phyloP scores from a whole-genome alignment of 805 yeast genomes.

The Saitoella complicata region DNA sequence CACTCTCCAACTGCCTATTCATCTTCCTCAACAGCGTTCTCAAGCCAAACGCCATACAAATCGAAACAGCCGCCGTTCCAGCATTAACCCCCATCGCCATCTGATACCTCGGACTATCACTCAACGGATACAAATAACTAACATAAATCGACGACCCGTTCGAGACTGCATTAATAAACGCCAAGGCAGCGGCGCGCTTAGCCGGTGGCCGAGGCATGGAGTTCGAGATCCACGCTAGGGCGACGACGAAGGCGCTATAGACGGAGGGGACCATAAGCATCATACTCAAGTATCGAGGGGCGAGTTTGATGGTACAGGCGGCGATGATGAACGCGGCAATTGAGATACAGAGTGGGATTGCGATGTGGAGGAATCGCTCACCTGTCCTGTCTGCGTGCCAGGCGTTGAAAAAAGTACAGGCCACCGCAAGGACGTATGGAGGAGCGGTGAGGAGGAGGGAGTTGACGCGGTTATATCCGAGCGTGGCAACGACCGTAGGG shows the following conservation, averaged over 20 bases:
- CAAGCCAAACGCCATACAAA: too few relatives aligned
- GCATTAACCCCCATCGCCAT: conserved; percentile 3
- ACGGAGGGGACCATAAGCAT: conserved; percentile 34
- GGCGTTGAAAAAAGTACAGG: conserved; percentile 10
- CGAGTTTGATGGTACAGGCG: conserved; percentile 34
- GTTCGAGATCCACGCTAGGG: conserved; percentile 39
- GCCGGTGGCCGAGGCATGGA: conserved; percentile 41
- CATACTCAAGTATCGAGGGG: conserved; percentile 44
- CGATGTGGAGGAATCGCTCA: conserved; percentile 29
- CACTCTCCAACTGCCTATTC: too few relatives aligned
- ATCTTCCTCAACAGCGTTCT: too few relatives aligned
- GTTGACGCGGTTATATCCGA: conserved; percentile 33
- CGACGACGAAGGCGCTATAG: conserved; percentile 37
- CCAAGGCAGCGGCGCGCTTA: conserved; percentile 27
- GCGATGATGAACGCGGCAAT: conserved; percentile 34
- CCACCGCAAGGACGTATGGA: conserved; percentile 10
- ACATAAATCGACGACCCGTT: conserved; percentile 9
- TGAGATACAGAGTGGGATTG: conserved; percentile 29
- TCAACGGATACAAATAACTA: conserved; percentile 5
- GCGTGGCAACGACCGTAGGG: conserved; percentile 42
- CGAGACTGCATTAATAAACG: conserved; percentile 15
- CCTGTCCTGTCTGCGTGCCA: conserved; percentile 10
- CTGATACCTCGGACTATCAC: conserved; percentile 3
- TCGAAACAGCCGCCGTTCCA: too few relatives aligned
- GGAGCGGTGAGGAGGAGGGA: conserved; percentile 30